Conservation (phyloP, 345 rosid species). For the Eucalyptus erythrocorys region DNA sequence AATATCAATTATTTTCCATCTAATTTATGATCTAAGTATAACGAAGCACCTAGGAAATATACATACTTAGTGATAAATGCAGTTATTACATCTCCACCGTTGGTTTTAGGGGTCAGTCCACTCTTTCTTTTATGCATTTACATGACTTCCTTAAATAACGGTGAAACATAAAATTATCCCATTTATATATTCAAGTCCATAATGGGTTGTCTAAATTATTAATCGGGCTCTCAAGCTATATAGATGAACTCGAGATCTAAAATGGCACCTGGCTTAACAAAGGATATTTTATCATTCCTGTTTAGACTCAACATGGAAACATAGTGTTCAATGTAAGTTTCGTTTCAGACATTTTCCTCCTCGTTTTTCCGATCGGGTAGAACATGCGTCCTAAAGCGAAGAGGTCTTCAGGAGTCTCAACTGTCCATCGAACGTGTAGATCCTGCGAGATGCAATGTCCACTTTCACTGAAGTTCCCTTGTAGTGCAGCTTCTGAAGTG, state of each 20-base stretch:
- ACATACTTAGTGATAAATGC: not conserved
- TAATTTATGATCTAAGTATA: not conserved
- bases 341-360: not conserved
- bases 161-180: not conserved
- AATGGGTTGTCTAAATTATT: not conserved
- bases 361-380: not conserved
- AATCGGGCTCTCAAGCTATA: not conserved
- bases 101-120: not conserved
- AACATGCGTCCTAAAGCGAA: not conserved
- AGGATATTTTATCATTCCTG: not conserved
- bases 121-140: not conserved
- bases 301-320: not conserved
- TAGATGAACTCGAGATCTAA: not conserved
- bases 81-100: not conserved
- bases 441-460: constrained; percentile 24
- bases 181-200: not conserved
- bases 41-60: not conserved
- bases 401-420: constrained; percentile 32
- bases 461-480: constrained; percentile 27
- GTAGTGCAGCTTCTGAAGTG: constrained; percentile 33
- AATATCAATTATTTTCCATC: not conserved
- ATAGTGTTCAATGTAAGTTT: not conserved
- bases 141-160: not conserved
- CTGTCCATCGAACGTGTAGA: constrained; percentile 37
- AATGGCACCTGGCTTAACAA: not conserved